Conservation (phyloP, 805 yeast species). For the Metschnikowia corniflorae region DNA sequence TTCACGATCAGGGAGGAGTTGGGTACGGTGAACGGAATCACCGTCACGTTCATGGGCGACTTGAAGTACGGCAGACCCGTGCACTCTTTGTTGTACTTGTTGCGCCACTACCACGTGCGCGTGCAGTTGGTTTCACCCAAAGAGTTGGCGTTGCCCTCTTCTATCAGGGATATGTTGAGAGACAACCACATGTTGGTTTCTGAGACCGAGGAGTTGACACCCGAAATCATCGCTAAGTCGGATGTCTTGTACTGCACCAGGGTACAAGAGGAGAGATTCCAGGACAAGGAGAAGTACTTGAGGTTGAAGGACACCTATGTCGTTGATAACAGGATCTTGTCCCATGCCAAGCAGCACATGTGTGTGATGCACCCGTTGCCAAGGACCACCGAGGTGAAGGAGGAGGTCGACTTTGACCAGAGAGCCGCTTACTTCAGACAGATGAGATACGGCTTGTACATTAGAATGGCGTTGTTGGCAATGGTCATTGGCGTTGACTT, state of each 20-base stretch:
- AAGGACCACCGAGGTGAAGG: slow-evolving; percentile 92
- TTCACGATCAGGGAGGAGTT: slow-evolving; percentile 98
- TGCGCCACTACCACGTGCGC: slow-evolving; percentile 89
- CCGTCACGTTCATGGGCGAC: slow-evolving; percentile 98
- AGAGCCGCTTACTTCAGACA: slow-evolving; percentile 99
- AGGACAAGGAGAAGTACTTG: slow-evolving; percentile 69
- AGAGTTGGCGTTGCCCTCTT: slow-evolving; percentile 79
- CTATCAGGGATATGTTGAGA: slow-evolving; percentile 61
- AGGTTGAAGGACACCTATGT: slow-evolving; percentile 87
- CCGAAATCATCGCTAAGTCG: slow-evolving; percentile 80
- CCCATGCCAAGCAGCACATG: slow-evolving; percentile 96
- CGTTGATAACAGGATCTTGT: slow-evolving; percentile 86
- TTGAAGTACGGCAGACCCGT: slow-evolving; percentile 98
- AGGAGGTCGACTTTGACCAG: slow-evolving; percentile 98
- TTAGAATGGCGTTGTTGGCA: slow-evolving; percentile 97
- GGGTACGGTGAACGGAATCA: slow-evolving; percentile 97
- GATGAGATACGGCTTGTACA: slow-evolving; percentile 97
- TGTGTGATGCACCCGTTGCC: slow-evolving; percentile 99
- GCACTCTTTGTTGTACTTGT: slow-evolving; percentile 87
- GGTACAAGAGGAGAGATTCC: slow-evolving; percentile 95
- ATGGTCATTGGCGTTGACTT: slow-evolving; percentile 96
- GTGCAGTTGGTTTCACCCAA: slow-evolving; percentile 88
- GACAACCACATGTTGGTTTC: slow-evolving; percentile 64
- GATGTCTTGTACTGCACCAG: slow-evolving; percentile 98
- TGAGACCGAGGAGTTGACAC: slow-evolving; percentile 76